Percentiles rank a stretch among this genome's conserved stretches.
Conservation (phyloP, 495 filamentous ascomycete genomes). For the Sordaria brevicollis region DNA sequence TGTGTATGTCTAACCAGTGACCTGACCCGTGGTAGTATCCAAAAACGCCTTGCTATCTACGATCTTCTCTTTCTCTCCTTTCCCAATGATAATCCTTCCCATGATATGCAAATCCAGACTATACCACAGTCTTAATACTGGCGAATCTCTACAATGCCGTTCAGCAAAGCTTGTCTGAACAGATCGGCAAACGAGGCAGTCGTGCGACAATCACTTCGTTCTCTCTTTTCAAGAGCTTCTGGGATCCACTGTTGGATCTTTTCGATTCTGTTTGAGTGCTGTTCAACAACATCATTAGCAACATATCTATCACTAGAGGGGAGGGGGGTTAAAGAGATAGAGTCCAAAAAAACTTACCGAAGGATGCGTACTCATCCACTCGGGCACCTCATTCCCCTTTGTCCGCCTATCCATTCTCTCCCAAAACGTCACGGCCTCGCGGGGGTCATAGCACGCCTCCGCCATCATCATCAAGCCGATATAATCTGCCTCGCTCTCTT, state of each 20-base stretch:
- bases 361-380: conserved; percentile 83
- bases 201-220: conserved; percentile 39
- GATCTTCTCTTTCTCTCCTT: not conserved
- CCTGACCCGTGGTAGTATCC: not conserved
- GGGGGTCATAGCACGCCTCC: conserved; percentile 57
- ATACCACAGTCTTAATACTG: not conserved
- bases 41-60: not conserved
- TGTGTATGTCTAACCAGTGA: not conserved
- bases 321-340: not conserved
- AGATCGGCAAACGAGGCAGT: conserved; percentile 26
- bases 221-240: conserved; percentile 42
- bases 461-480: conserved; percentile 70
- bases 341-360: conserved; percentile 39
- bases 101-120: not conserved
- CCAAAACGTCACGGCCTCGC: conserved; percentile 67
- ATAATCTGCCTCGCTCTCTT: conserved; percentile 67
- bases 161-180: conserved; percentile 26
- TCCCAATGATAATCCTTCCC: no score
- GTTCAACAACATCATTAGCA: conserved; percentile 17
- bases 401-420: conserved; percentile 56
- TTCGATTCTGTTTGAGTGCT: conserved; percentile 55
- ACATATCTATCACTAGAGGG: not conserved
- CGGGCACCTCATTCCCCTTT: conserved; percentile 48
- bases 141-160: not conserved
- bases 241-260: conserved; percentile 61